Percentiles rank a stretch among this genome's conserved stretches.
These are phyloP conservation scores for Telfairia occidentalis DNA, from an alignment of 331 rosid species.

Conservation along the genomic window DNA sequence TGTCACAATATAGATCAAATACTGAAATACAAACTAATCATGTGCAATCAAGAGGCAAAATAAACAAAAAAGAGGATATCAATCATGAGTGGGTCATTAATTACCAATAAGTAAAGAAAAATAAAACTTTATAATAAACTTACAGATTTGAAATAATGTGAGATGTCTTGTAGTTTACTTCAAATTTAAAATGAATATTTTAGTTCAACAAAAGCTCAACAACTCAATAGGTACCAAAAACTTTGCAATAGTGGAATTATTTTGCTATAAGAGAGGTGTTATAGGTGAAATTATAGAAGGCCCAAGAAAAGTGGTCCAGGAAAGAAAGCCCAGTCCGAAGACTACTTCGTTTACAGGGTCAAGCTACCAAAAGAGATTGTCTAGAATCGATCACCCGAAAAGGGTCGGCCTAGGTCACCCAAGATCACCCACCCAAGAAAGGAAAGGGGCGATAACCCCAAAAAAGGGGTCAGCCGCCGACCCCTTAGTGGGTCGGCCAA, in stretches of 20 bases:
- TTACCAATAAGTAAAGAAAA: not conserved
- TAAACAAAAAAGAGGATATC: not conserved
- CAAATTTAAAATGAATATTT: not conserved
- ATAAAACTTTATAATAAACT: not conserved
- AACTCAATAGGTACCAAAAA: not conserved
- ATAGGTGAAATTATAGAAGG: too few species aligned
- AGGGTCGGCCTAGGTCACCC: too few species aligned
- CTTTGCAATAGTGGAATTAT: not conserved
- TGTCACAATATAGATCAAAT: not conserved
- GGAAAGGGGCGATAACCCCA: too few species aligned
- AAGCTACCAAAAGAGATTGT: too few species aligned
- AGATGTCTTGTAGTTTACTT: not conserved
- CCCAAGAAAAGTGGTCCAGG: too few species aligned
- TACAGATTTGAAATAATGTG: not conserved
- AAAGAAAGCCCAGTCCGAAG: too few species aligned
- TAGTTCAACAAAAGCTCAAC: not conserved
- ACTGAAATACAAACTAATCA: not conserved
- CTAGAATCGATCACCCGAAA: too few species aligned
- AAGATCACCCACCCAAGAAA: too few species aligned
- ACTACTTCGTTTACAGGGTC: too few species aligned
- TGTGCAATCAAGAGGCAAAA: not conserved
- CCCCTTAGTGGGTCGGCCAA: too few species aligned
- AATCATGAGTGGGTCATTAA: constrained; percentile 2
- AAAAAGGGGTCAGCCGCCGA: too few species aligned
- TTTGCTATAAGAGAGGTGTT: too few species aligned